phyloP scores from a whole-genome alignment of 129 eudicot species.

The Lonicera japonica region DNA sequence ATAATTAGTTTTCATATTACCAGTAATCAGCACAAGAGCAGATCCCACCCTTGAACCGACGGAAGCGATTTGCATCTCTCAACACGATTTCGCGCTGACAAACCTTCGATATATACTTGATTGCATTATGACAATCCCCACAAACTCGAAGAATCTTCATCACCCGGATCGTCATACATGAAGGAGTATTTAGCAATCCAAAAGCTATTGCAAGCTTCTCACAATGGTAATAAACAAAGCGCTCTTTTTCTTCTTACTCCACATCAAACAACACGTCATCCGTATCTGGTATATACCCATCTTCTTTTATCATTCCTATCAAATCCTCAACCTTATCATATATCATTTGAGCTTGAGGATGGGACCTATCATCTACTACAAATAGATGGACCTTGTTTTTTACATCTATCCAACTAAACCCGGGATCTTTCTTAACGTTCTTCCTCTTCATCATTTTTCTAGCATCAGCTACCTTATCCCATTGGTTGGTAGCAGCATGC shows the following conservation, averaged over 20 bases:
- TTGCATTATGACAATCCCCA: conserved; percentile 50
- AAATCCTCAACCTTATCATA: conserved; percentile 30
- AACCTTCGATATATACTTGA: conserved; percentile 41
- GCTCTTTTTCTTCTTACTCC: conserved; percentile 43
- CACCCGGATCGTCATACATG: conserved; percentile 19
- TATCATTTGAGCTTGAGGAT: conserved; percentile 23
- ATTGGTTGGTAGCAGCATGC: conserved; percentile 39
- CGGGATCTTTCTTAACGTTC: conserved; percentile 42
- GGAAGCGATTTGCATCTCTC: conserved; percentile 55
- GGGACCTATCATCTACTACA: conserved; percentile 43
- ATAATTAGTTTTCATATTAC: conserved; percentile 13
- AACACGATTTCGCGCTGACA: conserved; percentile 37
- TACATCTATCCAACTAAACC: conserved; percentile 45
- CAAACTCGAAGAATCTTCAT: conserved; percentile 48
- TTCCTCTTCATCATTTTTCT: conserved; percentile 34
- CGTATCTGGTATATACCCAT: conserved; percentile 31
- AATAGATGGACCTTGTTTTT: conserved; percentile 32
- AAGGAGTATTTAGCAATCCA: conserved; percentile 27
- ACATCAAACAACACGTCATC: conserved; percentile 31
- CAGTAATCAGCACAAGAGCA: conserved; percentile 59
- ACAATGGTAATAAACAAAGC: conserved; percentile 41
- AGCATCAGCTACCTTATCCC: conserved; percentile 36
- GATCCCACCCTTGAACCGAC: conserved; percentile 33
- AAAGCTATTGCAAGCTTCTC: conserved; percentile 58
- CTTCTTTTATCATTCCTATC: conserved; percentile 29